A percentile compares a stretch with the other conserved stretches of the same genome.
Conservation (phyloP, 768 basidiomycete genomes). For the Mycena polygramma region DNA sequence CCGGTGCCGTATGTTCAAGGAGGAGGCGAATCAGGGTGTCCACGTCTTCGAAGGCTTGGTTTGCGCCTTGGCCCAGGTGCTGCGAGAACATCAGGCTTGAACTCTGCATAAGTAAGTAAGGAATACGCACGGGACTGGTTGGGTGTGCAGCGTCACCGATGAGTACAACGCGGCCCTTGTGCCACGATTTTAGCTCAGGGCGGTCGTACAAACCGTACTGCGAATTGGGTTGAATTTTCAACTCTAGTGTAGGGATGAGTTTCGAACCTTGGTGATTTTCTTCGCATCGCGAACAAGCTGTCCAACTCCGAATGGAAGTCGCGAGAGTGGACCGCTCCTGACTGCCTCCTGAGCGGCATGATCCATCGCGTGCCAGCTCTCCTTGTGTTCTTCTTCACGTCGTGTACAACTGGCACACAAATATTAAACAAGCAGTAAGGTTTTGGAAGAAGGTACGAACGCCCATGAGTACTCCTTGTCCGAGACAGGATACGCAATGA, state of each 20-base stretch:
- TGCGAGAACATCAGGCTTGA: constrained; percentile 30
- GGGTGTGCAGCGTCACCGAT: constrained; percentile 63
- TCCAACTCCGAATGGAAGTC: constrained; percentile 38
- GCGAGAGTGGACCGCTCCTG: constrained; percentile 35
- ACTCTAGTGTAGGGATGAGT: too few relatives aligned
- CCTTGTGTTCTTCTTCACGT: constrained; percentile 54
- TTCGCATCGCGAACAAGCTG: constrained; percentile 36
- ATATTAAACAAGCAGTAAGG: not conserved
- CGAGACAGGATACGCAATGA: constrained; percentile 52
- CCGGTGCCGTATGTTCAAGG: constrained; percentile 37
- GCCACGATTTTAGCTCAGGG: constrained; percentile 55
- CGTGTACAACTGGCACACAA: constrained; percentile 45
- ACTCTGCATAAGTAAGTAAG: not conserved
- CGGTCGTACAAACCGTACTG: constrained; percentile 61
- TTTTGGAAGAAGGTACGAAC: constrained; percentile 39
- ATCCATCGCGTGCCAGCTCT: constrained; percentile 57
- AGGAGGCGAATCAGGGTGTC: constrained; percentile 52
- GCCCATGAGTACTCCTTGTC: constrained; percentile 52
- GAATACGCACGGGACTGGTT: constrained; percentile 55
- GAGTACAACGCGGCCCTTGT: constrained; percentile 56
- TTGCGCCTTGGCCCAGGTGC: constrained; percentile 63
- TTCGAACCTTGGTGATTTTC: constrained; percentile 41
- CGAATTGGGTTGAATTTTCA: not conserved
- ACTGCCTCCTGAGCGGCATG: constrained; percentile 40
- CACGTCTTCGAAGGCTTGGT: constrained; percentile 60